Conservation (phyloP, 176 grass and related monocot genomes). For the Chrysopogon serrulatus region DNA sequence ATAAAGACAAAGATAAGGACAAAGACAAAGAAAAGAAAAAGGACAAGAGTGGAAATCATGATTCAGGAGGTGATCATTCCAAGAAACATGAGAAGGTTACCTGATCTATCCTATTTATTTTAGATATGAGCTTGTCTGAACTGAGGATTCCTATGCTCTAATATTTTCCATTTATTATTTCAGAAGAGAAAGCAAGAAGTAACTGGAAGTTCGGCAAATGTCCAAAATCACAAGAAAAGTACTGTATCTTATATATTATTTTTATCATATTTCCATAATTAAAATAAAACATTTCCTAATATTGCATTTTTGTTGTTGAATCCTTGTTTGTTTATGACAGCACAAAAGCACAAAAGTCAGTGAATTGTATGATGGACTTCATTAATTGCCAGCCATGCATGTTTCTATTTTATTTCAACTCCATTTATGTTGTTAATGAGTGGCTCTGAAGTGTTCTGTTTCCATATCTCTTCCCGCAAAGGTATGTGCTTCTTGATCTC, state of each 20-base stretch:
- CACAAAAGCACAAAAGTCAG: slow-evolving; percentile 49
- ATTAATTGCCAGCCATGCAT: background rate
- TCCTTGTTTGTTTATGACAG: slow-evolving; percentile 40
- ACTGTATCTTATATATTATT: background rate
- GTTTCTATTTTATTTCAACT: slow-evolving; percentile 25
- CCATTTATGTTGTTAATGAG: slow-evolving; percentile 29
- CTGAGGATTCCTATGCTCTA: slow-evolving; percentile 1
- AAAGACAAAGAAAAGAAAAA: slow-evolving; percentile 83
- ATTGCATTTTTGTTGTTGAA: background rate
- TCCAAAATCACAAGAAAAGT: slow-evolving; percentile 65
- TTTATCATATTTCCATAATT: slow-evolving; percentile 16
- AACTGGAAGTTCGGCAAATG: slow-evolving; percentile 33
- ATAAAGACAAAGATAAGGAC: slow-evolving; percentile 71
- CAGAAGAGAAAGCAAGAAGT: slow-evolving; percentile 71
- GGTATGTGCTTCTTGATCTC: slow-evolving; percentile 17
- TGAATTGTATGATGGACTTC: slow-evolving; percentile 25
- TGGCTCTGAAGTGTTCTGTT: slow-evolving; percentile 14
- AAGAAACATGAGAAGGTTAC: slow-evolving; percentile 92
- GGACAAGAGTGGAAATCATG: slow-evolving; percentile 78
- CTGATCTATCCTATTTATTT: background rate
- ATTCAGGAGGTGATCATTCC: slow-evolving; percentile 66
- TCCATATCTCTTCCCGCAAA: slow-evolving; percentile 10
- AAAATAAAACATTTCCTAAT: background rate
- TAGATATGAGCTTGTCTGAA: background rate
- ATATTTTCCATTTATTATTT: slow-evolving; percentile 2